Evolutionary conservation across 148 eudicot genomes (phyloP), one percentile per base, ranked within the genome.

Genomic region (Silene conica): DNA sequence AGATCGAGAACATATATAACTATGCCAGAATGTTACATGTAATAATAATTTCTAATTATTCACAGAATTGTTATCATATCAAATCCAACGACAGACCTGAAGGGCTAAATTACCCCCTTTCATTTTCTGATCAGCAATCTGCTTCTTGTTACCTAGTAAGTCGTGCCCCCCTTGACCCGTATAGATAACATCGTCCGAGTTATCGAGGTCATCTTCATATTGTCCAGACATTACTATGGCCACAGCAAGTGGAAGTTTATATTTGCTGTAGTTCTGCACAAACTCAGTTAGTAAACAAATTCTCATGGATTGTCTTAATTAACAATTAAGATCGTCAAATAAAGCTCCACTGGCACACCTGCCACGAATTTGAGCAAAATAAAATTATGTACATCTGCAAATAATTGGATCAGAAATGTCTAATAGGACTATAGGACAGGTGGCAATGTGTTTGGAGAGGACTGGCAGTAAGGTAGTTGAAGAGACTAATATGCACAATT

Each of bases 131-230:
- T 85, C 87, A 20, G 8, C 14, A 41, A 77, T 13, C 62, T 85
- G 87, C 45, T 74, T 83, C 67, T 85, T 85, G 45, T 82, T 62
- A 5, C 87, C 87, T 23, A 82, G 13, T n/a, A 85, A 68, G 59
- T 85, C 74, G 46, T 85, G 71, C 31, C 87, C 87, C 48, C 87
- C 87, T 65, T 85, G 87, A 41, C 87, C 87, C 1, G 87, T 85
- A 73, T 85, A 85, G 26, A 82, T 61, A 63, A 85, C 76, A 79
- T 82, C 78, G 15, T 85, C 87, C 1, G 83, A 74, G 14, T 85
- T 85, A 55, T 85, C 87, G 1, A 79, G 68, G 57, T 85, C 87
- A 77, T 85, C 87, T 48, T 85, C 87, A 68, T 85, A 85, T 20
- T 85, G 87, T 0, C 85, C 87, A 8, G 87, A 85, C 18, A 85